A percentile compares a stretch with the other conserved stretches of the same genome.
phyloP scores from a whole-genome alignment of 768 basidiomycete species.

The Termitomyces heimii region DNA sequence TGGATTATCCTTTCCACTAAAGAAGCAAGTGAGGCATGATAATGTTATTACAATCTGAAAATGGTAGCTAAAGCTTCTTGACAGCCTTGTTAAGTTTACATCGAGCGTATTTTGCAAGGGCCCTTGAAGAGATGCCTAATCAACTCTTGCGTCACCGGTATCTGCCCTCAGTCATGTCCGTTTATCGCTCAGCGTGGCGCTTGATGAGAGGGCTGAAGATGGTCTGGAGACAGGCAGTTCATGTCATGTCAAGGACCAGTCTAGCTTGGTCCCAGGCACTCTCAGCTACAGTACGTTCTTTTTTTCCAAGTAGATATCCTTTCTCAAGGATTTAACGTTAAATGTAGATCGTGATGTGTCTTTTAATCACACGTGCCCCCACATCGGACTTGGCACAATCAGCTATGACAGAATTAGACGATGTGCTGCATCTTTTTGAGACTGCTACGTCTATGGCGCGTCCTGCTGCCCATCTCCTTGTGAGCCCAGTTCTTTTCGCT shows the following conservation, averaged over 20 bases:
- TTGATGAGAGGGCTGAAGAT: slow-evolving; percentile 44
- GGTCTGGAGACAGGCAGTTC: slow-evolving; percentile 34
- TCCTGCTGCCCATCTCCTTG: slow-evolving; percentile 41
- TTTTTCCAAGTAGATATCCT: background rate
- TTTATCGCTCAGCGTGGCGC: slow-evolving; percentile 69
- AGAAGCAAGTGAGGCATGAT: slow-evolving; percentile 37
- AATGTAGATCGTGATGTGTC: slow-evolving; percentile 52
- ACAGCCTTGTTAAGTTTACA: slow-evolving; percentile 61
- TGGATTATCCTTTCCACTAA: slow-evolving; percentile 39
- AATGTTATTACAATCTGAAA: background rate
- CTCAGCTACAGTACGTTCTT: slow-evolving; percentile 51
- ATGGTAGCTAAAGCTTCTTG: background rate
- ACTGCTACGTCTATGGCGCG: slow-evolving; percentile 37
- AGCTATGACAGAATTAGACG: slow-evolving; percentile 43
- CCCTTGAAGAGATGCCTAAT: slow-evolving; percentile 50
- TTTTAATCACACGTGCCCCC: slow-evolving; percentile 46
- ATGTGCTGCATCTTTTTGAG: slow-evolving; percentile 37
- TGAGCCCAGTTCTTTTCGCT: slow-evolving; percentile 18
- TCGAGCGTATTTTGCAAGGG: slow-evolving; percentile 62
- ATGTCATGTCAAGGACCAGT: slow-evolving; percentile 37
- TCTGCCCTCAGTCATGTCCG: slow-evolving; percentile 64
- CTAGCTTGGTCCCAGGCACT: slow-evolving; percentile 63
- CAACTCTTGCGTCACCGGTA: slow-evolving; percentile 59
- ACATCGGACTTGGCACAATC: slow-evolving; percentile 39
- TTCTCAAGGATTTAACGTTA: background rate